These are phyloP conservation scores for Paraphaeosphaeria minitans DNA, from an alignment of 2,329 filamentous ascomycete genomes.

Conservation along the genomic window DNA sequence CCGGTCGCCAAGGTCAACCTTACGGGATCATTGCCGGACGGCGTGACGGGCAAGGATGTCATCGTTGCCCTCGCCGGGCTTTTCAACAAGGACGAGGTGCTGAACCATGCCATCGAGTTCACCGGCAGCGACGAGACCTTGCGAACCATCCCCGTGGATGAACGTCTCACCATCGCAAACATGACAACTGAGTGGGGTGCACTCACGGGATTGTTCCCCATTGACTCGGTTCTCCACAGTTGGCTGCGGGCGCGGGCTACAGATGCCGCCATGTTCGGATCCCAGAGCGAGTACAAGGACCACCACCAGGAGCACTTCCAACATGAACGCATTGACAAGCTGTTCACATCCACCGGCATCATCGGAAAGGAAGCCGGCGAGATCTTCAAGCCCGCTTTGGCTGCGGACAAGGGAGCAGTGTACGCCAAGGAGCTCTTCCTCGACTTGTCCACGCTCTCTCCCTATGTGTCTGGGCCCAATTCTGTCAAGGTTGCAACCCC, in stretches of 20 bases:
- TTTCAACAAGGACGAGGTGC: conserved; percentile 84
- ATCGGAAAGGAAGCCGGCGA: conserved; percentile 42
- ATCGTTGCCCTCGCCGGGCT: conserved; percentile 87
- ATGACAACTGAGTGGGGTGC: conserved; percentile 87
- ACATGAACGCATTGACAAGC: conserved; percentile 73
- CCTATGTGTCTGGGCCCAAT: conserved; percentile 86
- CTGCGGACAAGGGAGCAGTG: conserved; percentile 74
- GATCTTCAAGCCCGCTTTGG: conserved; percentile 61
- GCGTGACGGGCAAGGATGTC: conserved; percentile 91
- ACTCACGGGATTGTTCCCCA: conserved; percentile 76
- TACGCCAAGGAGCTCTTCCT: conserved; percentile 87
- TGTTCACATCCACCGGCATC: conserved; percentile 58
- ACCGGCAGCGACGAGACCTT: conserved; percentile 79
- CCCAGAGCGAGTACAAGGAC: conserved; percentile 49
- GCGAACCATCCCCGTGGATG: conserved; percentile 71
- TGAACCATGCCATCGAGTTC: conserved; percentile 92
- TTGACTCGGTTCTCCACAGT: conserved; percentile 70
- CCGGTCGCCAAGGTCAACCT: conserved; percentile 81
- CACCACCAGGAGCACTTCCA: conserved; percentile 66
- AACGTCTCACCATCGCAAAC: conserved; percentile 75
- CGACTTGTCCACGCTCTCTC: conserved; percentile 80
- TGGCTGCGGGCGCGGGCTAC: conserved; percentile 84
- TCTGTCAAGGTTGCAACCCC: conserved; percentile 87
- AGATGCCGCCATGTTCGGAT: conserved; percentile 64
- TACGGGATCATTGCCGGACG: conserved; percentile 73